Conservation (phyloP, 768 basidiomycete genomes). For the Leccinum variicolor region DNA sequence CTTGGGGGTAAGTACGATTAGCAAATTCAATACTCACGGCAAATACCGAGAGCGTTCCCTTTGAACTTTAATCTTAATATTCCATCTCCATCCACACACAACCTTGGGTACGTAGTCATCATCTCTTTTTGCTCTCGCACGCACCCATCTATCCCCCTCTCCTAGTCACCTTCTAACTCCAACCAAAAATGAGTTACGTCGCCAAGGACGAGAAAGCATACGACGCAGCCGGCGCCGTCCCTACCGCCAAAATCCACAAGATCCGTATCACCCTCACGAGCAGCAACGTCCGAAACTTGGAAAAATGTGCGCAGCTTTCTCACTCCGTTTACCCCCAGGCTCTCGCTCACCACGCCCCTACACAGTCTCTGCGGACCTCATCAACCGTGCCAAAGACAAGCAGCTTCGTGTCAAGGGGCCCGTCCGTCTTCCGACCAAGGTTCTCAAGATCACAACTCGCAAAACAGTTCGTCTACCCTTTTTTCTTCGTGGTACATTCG, state of each 20-base stretch:
- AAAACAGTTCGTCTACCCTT: slow-evolving; percentile 72
- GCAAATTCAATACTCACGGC: slow-evolving; percentile 10
- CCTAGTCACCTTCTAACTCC: slow-evolving; percentile 81
- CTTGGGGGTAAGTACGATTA: not conserved
- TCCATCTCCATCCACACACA: slow-evolving; percentile 29
- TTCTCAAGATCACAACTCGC: slow-evolving; percentile 98
- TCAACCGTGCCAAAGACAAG: slow-evolving; percentile 99
- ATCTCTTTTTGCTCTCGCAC: not conserved
- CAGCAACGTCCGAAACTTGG: slow-evolving; percentile 96
- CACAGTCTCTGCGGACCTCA: slow-evolving; percentile 90
- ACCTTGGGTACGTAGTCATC: slow-evolving; percentile 27
- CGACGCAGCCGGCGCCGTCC: slow-evolving; percentile 88
- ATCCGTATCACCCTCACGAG: slow-evolving; percentile 98
- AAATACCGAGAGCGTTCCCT: slow-evolving; percentile 5
- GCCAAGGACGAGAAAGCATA: slow-evolving; percentile 98
- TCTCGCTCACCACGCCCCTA: not conserved
- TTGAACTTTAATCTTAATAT: slow-evolving; percentile 33
- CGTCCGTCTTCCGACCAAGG: slow-evolving; percentile 97
- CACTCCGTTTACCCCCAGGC: not conserved
- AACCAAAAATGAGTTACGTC: slow-evolving; percentile 89
- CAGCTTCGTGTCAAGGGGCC: slow-evolving; percentile 99
- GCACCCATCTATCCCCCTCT: not conserved
- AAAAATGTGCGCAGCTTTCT: slow-evolving; percentile 73
- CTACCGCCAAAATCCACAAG: slow-evolving; percentile 94
- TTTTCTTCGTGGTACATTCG: not conserved